These are phyloP conservation scores for Vitis vinifera DNA, from an alignment of 164 flowering plant genomes.

Conservation along the genomic window DNA sequence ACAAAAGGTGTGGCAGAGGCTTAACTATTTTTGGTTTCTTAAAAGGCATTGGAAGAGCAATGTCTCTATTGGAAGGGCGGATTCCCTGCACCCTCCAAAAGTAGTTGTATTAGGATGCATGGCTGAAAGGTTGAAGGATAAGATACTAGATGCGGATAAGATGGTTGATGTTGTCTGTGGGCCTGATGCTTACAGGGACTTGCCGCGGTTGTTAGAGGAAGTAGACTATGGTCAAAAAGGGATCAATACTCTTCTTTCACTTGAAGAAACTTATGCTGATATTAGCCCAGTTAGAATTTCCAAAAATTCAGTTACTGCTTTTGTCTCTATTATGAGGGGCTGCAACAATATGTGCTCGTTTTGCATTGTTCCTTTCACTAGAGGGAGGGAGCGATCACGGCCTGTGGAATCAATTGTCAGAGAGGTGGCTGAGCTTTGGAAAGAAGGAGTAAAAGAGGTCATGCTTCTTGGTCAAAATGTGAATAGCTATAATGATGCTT, in stretches of 20 bases:
- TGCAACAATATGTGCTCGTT: slow-evolving; percentile 99
- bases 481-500: slow-evolving; percentile 91
- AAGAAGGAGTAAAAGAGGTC: slow-evolving; percentile 88
- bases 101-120: slow-evolving; percentile 95
- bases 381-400: slow-evolving; percentile 95
- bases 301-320: slow-evolving; percentile 79
- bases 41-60: slow-evolving; percentile 94
- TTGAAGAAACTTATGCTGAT: slow-evolving; percentile 99
- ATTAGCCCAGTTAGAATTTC: slow-evolving; percentile 86
- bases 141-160: slow-evolving; percentile 95
- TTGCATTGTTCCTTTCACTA: slow-evolving; percentile 94
- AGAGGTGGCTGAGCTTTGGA: slow-evolving; percentile 85
- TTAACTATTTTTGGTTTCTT: slow-evolving; percentile 98
- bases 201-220: slow-evolving; percentile 84
- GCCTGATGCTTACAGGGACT: slow-evolving; percentile 95
- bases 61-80: slow-evolving; percentile 75
- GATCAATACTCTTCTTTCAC: slow-evolving; percentile 93
- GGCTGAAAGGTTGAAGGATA: slow-evolving; percentile 98
- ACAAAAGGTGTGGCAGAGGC: slow-evolving; percentile 96
- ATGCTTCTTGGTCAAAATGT: slow-evolving; percentile 98
- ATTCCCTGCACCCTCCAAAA: slow-evolving; percentile 84
- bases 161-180: slow-evolving; percentile 99
- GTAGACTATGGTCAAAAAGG: slow-evolving; percentile 97
- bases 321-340: slow-evolving; percentile 97
- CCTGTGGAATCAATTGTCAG: slow-evolving; percentile 92